Conservation (phyloP, 352 stramenopile genomes). For the Phytophthora multivora region DNA sequence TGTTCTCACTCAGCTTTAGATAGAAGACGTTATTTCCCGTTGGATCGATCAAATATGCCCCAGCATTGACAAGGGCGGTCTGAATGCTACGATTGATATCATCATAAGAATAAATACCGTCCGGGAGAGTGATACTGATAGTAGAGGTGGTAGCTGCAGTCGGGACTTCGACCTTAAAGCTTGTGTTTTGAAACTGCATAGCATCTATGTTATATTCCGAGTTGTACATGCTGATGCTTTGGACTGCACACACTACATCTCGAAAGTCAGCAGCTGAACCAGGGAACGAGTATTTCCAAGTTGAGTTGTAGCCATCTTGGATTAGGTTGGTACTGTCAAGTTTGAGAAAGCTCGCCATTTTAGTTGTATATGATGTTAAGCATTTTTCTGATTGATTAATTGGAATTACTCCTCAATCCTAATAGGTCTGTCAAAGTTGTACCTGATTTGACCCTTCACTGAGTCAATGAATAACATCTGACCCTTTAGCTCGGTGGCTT, state of each 20-base stretch:
- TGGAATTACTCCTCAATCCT: not conserved
- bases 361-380: constrained; percentile 7
- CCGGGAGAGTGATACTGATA: not conserved
- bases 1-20: constrained; percentile 14
- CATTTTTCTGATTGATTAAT: not conserved
- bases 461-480: constrained; percentile 11
- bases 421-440: constrained; percentile 7
- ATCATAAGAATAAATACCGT: constrained; percentile 12
- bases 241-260: not conserved
- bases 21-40: constrained; percentile 11
- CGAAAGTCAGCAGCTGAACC: not conserved
- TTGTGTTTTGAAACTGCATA: constrained; percentile 1
- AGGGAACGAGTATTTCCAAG: constrained; percentile 4
- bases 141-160: constrained; percentile 12
- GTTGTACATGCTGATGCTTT: constrained; percentile 10
- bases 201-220: constrained; percentile 14
- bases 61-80: constrained; percentile 13
- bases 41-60: constrained; percentile 9
- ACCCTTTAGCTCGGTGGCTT: constrained; percentile 7
- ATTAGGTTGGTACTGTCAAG: constrained; percentile 15
- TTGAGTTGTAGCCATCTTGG: not conserved
- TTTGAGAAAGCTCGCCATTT: not conserved
- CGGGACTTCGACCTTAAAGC: constrained; percentile 11
- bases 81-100: constrained; percentile 16
- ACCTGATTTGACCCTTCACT: constrained; percentile 8